phyloP scores from a whole-genome alignment of 441 rosid genomes.

The Biscutella laevigata region DNA sequence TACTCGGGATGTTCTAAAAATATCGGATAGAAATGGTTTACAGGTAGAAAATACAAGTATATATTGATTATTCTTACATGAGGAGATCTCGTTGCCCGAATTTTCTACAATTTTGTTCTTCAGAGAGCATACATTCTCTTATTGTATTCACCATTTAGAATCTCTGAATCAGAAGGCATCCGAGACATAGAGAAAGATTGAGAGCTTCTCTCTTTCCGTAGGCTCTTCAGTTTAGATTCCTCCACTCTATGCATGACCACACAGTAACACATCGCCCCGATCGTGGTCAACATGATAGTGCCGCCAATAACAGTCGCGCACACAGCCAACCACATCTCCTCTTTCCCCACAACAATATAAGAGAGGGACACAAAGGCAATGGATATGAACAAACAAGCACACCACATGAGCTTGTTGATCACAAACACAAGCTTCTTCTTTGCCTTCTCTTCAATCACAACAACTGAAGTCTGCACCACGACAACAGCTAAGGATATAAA shows the following conservation, averaged over 20 bases:
- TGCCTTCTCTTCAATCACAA: constrained; percentile 88
- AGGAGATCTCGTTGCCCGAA: not conserved
- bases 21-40: constrained; percentile 16
- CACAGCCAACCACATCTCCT: constrained; percentile 69
- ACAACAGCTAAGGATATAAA: constrained; percentile 95
- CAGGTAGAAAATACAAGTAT: constrained; percentile 20
- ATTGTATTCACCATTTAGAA: constrained; percentile 66
- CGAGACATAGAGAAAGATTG: constrained; percentile 67
- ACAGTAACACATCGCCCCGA: constrained; percentile 89
- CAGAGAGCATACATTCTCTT: constrained; percentile 85
- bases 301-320: constrained; percentile 71
- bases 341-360: constrained; percentile 78
- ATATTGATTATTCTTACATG: constrained; percentile 22
- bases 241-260: constrained; percentile 71
- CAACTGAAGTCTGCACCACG: constrained; percentile 96
- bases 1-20: constrained; percentile 16
- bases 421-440: constrained; percentile 93
- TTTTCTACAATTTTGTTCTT: constrained; percentile 15
- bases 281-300: constrained; percentile 81
- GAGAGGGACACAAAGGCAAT: constrained; percentile 78
- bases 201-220: constrained; percentile 77
- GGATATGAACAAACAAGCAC: constrained; percentile 88
- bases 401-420: constrained; percentile 98
- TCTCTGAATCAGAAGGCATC: constrained; percentile 60
- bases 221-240: constrained; percentile 63